Evolutionary conservation across 2,329 filamentous ascomycete genomes (phyloP).

Genomic region (Chaetomium strumarium): DNA sequence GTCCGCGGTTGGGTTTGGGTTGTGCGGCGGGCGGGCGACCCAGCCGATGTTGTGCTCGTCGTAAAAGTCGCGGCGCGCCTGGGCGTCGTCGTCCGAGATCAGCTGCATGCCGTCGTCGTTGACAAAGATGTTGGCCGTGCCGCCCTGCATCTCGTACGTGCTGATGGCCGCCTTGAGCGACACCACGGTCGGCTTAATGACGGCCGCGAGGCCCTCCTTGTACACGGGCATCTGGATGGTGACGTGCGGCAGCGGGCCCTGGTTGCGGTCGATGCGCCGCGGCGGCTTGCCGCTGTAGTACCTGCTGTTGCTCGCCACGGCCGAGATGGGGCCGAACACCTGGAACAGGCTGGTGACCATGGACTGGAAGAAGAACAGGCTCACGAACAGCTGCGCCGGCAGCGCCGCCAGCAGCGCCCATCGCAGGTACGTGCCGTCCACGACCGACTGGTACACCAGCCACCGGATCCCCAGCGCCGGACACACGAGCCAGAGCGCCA

Average conservation of each 20-base stretch:
- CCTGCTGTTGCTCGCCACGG: slow-evolving; percentile 71
- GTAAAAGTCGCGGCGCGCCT: slow-evolving; percentile 61
- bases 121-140: slow-evolving; percentile 69
- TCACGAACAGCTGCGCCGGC: slow-evolving; percentile 54
- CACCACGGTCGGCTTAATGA: slow-evolving; percentile 71
- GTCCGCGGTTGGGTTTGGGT: slow-evolving; percentile 39
- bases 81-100: slow-evolving; percentile 55
- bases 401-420: slow-evolving; percentile 47
- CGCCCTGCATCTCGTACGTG: slow-evolving; percentile 70
- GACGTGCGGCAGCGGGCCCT: slow-evolving; percentile 58
- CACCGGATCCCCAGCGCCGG: slow-evolving; percentile 52
- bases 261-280: slow-evolving; percentile 55
- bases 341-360: slow-evolving; percentile 71
- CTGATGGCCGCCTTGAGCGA: slow-evolving; percentile 74
- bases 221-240: slow-evolving; percentile 86
- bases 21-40: slow-evolving; percentile 59
- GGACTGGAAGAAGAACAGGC: slow-evolving; percentile 70
- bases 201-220: slow-evolving; percentile 70
- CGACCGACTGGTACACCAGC: slow-evolving; percentile 47
- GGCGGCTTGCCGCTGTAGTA: slow-evolving; percentile 63
- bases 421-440: slow-evolving; percentile 49
- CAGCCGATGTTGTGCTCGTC: slow-evolving; percentile 64
- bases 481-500: slow-evolving; percentile 46
- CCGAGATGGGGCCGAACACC: slow-evolving; percentile 64
- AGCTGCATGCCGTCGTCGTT: slow-evolving; percentile 72